Conservation (phyloP, 352 stramenopile genomes). For the Phytophthora europaea region DNA sequence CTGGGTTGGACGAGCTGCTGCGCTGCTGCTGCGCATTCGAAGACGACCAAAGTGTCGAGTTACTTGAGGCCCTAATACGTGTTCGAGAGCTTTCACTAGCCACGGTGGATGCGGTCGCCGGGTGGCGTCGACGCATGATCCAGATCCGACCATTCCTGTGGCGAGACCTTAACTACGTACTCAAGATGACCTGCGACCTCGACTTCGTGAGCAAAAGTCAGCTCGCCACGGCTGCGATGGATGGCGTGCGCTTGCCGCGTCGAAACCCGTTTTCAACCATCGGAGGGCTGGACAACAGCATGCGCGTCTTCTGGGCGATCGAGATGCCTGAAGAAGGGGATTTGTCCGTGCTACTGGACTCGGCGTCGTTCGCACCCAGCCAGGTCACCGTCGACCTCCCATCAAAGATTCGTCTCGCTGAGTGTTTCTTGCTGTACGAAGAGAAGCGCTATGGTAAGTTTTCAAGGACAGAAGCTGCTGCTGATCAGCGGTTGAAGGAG, state of each 20-base stretch:
- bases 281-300: constrained; percentile 72
- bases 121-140: constrained; percentile 73
- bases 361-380: constrained; percentile 51
- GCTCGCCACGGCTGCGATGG: constrained; percentile 58
- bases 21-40: constrained; percentile 62
- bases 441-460: constrained; percentile 58
- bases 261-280: constrained; percentile 82
- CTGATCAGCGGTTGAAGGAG: constrained; percentile 60
- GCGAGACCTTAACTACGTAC: constrained; percentile 70
- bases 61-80: constrained; percentile 60
- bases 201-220: constrained; percentile 85
- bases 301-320: constrained; percentile 60
- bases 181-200: constrained; percentile 74
- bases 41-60: constrained; percentile 45
- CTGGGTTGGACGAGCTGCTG: constrained; percentile 63
- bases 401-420: constrained; percentile 62
- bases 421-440: constrained; percentile 71
- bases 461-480: constrained; percentile 37
- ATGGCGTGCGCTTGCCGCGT: constrained; percentile 59
- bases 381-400: constrained; percentile 47
- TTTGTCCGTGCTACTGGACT: constrained; percentile 65
- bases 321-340: constrained; percentile 69
- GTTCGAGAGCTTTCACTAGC: constrained; percentile 62
- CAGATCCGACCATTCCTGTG: constrained; percentile 67
- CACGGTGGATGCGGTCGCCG: constrained; percentile 65